Percentiles rank a stretch among this genome's conserved stretches.
Evolutionary conservation across 148 eudicot species (phyloP).

Genomic region (Rhododendron ferrugineum): DNA sequence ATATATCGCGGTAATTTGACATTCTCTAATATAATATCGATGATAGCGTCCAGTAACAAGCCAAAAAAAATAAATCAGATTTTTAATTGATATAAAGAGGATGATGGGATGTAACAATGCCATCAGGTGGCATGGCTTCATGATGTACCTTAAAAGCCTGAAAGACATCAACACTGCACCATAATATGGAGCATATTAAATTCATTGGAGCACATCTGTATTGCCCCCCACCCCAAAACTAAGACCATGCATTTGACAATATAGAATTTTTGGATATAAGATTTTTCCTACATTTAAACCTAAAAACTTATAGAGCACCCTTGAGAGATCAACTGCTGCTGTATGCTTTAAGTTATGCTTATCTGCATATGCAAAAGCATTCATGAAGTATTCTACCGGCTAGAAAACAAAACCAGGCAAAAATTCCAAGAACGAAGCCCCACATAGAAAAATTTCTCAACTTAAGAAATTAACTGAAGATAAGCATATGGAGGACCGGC

Average conservation of each 20-base stretch:
- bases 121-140: not conserved
- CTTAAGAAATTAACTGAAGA: not conserved
- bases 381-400: not conserved
- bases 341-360: not conserved
- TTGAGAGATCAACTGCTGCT: not conserved
- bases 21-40: not conserved
- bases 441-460: not conserved
- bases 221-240: not conserved
- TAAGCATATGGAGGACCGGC: not conserved
- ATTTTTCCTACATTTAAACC: not conserved
- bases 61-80: not conserved
- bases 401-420: not conserved
- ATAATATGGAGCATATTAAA: not conserved
- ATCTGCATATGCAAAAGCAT: not conserved
- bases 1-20: not conserved
- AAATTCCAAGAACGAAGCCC: not conserved
- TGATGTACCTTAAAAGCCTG: not conserved
- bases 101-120: not conserved
- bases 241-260: constrained; percentile 4
- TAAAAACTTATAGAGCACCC: not conserved
- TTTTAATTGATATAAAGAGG: not conserved
- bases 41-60: not conserved
- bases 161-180: not conserved
- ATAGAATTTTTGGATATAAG: not conserved
- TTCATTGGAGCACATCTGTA: not conserved